Percentiles rank a stretch among this genome's conserved stretches.
Conservation (phyloP, 2,329 filamentous ascomycete genomes). For the Exserohilum turcica region DNA sequence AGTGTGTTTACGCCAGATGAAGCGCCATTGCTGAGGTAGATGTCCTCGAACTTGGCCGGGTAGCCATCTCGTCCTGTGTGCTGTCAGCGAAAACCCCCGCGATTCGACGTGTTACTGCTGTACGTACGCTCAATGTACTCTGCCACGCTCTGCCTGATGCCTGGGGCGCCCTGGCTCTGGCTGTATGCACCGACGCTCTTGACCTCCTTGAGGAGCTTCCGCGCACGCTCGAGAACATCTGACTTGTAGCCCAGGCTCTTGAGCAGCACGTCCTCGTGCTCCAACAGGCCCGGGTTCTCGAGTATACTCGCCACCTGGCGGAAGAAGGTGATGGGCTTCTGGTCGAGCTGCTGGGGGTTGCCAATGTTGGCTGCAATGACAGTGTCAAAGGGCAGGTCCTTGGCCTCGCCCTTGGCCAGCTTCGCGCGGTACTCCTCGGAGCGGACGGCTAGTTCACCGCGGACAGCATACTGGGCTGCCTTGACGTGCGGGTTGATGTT, state of each 20-base stretch:
- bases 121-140: slow-evolving; percentile 83
- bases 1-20: slow-evolving; percentile 95
- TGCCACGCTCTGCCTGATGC: slow-evolving; percentile 86
- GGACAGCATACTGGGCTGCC: slow-evolving; percentile 92
- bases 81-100: slow-evolving; percentile 13
- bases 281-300: slow-evolving; percentile 84
- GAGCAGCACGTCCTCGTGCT: slow-evolving; percentile 80
- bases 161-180: slow-evolving; percentile 85
- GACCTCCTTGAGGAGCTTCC: slow-evolving; percentile 77
- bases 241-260: slow-evolving; percentile 81
- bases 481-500: slow-evolving; percentile 93
- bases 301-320: slow-evolving; percentile 91
- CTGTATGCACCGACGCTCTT: slow-evolving; percentile 96
- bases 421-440: slow-evolving; percentile 86
- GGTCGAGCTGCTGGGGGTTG: slow-evolving; percentile 97
- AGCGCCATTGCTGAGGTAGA: slow-evolving; percentile 91
- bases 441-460: slow-evolving; percentile 91
- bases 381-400: slow-evolving; percentile 78
- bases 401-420: slow-evolving; percentile 65
- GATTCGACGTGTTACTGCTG: no score
- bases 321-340: slow-evolving; percentile 99
- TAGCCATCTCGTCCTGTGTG: slow-evolving; percentile 80
- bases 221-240: slow-evolving; percentile 85
- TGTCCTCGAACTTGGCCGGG: slow-evolving; percentile 75
- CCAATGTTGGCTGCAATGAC: slow-evolving; percentile 98